A percentile compares a stretch with the other conserved stretches of the same genome.
Conservation (phyloP, 768 basidiomycete species). For the Dacryopinax spathularia region DNA sequence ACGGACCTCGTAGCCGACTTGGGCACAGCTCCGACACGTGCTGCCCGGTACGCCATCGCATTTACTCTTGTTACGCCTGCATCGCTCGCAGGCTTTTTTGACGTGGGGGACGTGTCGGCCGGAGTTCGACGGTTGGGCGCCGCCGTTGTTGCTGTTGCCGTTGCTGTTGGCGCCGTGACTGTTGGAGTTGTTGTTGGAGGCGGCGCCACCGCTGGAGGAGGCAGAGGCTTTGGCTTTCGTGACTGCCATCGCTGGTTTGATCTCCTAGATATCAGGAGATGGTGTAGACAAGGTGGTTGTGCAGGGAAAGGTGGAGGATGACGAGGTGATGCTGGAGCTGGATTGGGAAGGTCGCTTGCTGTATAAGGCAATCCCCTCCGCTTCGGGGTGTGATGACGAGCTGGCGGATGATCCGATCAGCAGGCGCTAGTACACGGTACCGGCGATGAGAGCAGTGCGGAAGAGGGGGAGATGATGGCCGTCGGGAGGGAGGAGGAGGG, state of each 20-base stretch:
- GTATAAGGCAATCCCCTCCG: too few species aligned
- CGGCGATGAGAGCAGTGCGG: too few species aligned
- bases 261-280: background rate
- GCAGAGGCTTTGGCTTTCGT: background rate
- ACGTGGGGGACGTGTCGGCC: background rate
- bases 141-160: too few species aligned
- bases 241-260: background rate
- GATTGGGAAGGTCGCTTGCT: too few species aligned
- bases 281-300: background rate
- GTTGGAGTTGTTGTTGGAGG: background rate
- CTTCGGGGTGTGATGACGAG: too few species aligned
- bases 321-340: too few species aligned
- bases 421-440: too few species aligned
- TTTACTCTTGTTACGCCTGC: background rate
- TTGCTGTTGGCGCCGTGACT: background rate
- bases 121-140: too few species aligned
- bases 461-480: background rate
- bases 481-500: background rate
- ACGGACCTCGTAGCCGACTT: background rate
- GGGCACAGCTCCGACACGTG: background rate
- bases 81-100: background rate
- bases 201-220: too few species aligned
- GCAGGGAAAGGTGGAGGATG: background rate
- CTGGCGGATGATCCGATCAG: too few species aligned
- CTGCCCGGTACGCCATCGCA: background rate